A percentile compares a stretch with the other conserved stretches of the same genome.
These are phyloP conservation scores for Mentha longifolia DNA, from an alignment of 257 asterid species.

Conservation along the genomic window DNA sequence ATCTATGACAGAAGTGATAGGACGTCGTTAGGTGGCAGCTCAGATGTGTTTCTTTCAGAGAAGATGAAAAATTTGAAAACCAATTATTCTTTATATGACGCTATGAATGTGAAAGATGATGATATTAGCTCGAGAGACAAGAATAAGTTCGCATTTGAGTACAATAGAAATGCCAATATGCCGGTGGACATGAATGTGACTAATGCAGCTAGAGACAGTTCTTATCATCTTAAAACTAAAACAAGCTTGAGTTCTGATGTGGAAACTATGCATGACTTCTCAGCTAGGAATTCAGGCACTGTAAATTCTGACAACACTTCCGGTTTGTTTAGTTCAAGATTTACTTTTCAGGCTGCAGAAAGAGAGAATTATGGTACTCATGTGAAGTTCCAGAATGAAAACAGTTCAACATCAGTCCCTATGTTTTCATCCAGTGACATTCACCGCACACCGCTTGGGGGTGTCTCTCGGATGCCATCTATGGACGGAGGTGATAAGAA, in stretches of 20 bases:
- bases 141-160: slow-evolving; percentile 24
- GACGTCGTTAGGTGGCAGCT: slow-evolving; percentile 32
- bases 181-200: slow-evolving; percentile 24
- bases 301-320: slow-evolving; percentile 36
- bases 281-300: slow-evolving; percentile 36
- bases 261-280: slow-evolving; percentile 35
- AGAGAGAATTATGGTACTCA: slow-evolving; percentile 35
- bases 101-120: slow-evolving; percentile 37
- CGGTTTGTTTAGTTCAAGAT: slow-evolving; percentile 42
- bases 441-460: slow-evolving; percentile 40
- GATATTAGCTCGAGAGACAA: slow-evolving; percentile 31
- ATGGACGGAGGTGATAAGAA: slow-evolving; percentile 48
- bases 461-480: slow-evolving; percentile 45
- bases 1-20: slow-evolving; percentile 33
- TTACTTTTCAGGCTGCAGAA: slow-evolving; percentile 52
- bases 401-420: slow-evolving; percentile 38
- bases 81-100: slow-evolving; percentile 31
- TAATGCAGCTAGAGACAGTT: slow-evolving; percentile 31
- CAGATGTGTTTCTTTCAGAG: slow-evolving; percentile 38
- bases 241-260: slow-evolving; percentile 32
- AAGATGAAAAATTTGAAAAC: slow-evolving; percentile 45
- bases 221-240: slow-evolving; percentile 24
- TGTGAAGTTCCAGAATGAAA: slow-evolving; percentile 42
- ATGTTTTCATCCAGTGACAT: slow-evolving; percentile 42
- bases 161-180: slow-evolving; percentile 26